Conservation (phyloP, 169 alveolate genomes). For the Eimeria falciformis region DNA sequence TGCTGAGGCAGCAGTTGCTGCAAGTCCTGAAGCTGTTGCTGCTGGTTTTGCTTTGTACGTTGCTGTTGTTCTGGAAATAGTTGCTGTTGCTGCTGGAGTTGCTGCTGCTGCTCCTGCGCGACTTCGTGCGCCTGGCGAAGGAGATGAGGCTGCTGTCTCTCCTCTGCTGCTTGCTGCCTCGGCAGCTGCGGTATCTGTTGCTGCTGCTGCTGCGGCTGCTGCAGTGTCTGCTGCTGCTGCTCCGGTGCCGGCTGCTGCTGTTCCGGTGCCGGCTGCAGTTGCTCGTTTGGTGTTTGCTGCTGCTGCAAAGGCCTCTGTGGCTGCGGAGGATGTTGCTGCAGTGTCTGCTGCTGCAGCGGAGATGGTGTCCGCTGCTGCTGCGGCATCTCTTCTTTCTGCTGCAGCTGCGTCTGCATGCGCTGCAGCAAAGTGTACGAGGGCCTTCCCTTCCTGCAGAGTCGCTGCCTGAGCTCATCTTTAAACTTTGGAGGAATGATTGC, state of each 20-base stretch:
- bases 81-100: background rate
- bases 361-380: background rate
- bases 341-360: background rate
- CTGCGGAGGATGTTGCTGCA: background rate
- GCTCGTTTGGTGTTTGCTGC: background rate
- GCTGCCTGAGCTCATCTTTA: conserved; percentile 10
- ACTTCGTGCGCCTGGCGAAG: background rate
- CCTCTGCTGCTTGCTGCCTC: background rate
- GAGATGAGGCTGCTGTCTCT: background rate
- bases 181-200: background rate
- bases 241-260: background rate
- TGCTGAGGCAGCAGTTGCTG: background rate
- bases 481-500: background rate
- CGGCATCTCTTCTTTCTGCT: background rate
- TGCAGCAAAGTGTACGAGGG: conserved; percentile 24
- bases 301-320: background rate
- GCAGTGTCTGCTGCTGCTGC: background rate
- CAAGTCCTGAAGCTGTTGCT: background rate
- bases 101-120: conserved; percentile 8
- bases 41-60: background rate
- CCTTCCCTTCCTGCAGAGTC: conserved; percentile 37
- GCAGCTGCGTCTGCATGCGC: background rate
- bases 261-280: background rate
- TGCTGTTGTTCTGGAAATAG: background rate
- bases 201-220: conserved; percentile 17